These are phyloP conservation scores for Citrus inodora DNA, from an alignment of 345 rosid species.

Conservation along the genomic window DNA sequence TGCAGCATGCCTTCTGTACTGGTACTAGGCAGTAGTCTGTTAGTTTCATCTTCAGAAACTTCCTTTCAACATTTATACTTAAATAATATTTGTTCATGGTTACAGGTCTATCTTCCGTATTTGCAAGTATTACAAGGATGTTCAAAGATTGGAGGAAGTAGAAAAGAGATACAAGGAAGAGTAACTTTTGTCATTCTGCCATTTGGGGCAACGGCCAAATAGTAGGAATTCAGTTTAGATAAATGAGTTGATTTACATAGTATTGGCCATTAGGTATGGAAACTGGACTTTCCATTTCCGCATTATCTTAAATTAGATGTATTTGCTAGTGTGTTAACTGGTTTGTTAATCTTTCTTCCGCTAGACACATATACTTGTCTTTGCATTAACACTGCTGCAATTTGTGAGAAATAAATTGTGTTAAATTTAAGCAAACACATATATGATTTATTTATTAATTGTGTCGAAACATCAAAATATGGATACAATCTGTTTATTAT, in stretches of 20 bases:
- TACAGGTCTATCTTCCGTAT: slow-evolving; percentile 79
- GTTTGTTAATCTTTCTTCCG: neutral
- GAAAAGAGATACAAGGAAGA: slow-evolving; percentile 71
- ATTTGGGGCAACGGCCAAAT: neutral
- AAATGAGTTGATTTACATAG: neutral
- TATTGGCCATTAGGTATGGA: neutral
- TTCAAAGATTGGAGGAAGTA: slow-evolving; percentile 69
- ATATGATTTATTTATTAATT: too few relatives aligned
- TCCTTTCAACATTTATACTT: neutral
- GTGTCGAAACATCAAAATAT: too few relatives aligned
- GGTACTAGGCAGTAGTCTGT: slow-evolving; percentile 38
- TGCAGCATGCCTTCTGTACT: slow-evolving; percentile 79
- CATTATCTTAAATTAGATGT: neutral
- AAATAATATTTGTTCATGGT: slow-evolving; percentile 11
- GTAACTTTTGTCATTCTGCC: slow-evolving; percentile 23
- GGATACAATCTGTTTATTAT: too few relatives aligned
- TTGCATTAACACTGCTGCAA: neutral
- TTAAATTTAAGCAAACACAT: too few relatives aligned
- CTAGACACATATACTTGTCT: neutral
- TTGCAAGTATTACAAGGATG: slow-evolving; percentile 70
- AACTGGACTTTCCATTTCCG: neutral
- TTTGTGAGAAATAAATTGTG: neutral
- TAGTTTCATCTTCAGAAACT: neutral
- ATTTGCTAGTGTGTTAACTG: neutral
- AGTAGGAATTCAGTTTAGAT: neutral